These are phyloP conservation scores for Salix koriyanagi DNA, from an alignment of 345 rosid species.

Conservation along the genomic window DNA sequence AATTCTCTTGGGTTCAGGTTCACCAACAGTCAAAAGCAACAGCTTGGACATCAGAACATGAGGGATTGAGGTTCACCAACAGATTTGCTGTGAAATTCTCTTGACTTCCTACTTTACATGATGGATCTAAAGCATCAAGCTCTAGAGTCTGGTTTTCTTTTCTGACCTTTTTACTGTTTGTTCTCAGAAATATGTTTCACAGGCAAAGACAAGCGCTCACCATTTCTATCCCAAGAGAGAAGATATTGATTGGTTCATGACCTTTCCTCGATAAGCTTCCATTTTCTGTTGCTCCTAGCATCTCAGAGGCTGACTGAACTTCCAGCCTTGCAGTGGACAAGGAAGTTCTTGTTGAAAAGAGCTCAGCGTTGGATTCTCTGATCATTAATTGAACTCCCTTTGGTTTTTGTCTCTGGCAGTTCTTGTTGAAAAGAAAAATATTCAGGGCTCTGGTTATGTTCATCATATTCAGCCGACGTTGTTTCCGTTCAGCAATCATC, in stretches of 20 bases:
- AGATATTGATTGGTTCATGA: constrained; percentile 2
- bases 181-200: constrained; percentile 7
- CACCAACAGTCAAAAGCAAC: not conserved
- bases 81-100: constrained; percentile 2
- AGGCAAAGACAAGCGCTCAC: constrained; percentile 12
- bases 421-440: too few relatives aligned
- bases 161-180: constrained; percentile 11
- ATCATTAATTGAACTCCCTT: too few relatives aligned
- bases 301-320: constrained; percentile 2
- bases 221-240: constrained; percentile 7
- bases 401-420: too few relatives aligned
- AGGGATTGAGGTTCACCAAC: not conserved
- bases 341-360: constrained; percentile 9
- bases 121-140: too few relatives aligned
- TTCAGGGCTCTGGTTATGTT: too few relatives aligned
- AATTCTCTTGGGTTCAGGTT: not conserved
- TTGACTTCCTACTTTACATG: too few relatives aligned
- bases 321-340: constrained; percentile 1
- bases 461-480: too few relatives aligned
- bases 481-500: too few relatives aligned
- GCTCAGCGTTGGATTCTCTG: not conserved
- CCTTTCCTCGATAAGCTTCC: constrained; percentile 3
- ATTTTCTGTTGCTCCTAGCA: constrained; percentile 11
- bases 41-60: not conserved
- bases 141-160: not conserved